Conservation (phyloP, 2,329 filamentous ascomycete genomes). For the Trichoderma sp. region DNA sequence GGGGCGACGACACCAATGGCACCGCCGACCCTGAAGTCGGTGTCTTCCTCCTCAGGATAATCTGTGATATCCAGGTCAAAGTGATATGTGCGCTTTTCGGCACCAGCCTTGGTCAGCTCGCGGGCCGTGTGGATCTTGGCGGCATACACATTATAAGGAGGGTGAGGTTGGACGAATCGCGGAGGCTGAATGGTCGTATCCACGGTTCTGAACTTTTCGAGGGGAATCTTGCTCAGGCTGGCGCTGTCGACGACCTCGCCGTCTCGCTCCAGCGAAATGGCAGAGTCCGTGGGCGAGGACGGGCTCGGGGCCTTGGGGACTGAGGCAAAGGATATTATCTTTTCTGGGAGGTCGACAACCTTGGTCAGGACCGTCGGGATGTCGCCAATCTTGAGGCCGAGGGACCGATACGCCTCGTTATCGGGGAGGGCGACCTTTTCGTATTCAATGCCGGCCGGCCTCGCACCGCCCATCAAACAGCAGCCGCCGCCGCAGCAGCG, state of each 20-base stretch:
- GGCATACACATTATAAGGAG: conserved; percentile 87
- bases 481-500: conserved; percentile 67
- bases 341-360: conserved; percentile 70
- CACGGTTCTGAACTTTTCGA: conserved; percentile 35
- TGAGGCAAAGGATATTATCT: conserved; percentile 70
- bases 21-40: conserved; percentile 95
- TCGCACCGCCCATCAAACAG: conserved; percentile 54
- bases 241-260: conserved; percentile 28
- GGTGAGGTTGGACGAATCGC: conserved; percentile 88
- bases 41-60: conserved; percentile 79
- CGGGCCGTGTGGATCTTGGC: conserved; percentile 84
- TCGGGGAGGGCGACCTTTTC: conserved; percentile 64
- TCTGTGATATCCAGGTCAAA: conserved; percentile 96
- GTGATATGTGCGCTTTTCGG: conserved; percentile 96
- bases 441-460: conserved; percentile 50
- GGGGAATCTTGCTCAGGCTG: conserved; percentile 28
- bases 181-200: conserved; percentile 73
- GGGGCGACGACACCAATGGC: conserved; percentile 92
- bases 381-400: conserved; percentile 73
- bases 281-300: conserved; percentile 52
- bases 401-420: conserved; percentile 80
- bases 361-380: conserved; percentile 74
- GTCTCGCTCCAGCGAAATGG: conserved; percentile 45
- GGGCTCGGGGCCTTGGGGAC: conserved; percentile 42
- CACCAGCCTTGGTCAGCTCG: conserved; percentile 82